Base-by-base conservation (phyloP, 2,329 filamentous ascomycete genomes). In the Fusarium foetens region DNA sequence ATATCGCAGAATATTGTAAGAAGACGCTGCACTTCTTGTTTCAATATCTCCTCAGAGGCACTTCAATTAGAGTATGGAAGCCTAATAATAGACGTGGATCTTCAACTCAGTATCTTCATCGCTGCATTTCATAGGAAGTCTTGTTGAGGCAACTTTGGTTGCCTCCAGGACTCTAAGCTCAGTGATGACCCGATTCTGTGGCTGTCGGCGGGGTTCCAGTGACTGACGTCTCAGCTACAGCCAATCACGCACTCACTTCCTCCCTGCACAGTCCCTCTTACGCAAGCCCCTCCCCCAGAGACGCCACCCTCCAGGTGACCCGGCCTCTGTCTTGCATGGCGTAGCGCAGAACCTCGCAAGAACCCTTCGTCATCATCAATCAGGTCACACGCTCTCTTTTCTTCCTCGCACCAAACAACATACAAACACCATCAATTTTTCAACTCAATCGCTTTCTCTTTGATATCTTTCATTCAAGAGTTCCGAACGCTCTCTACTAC, bases 241-340 rank as follows among this genome's bases (percentile, higher is more conserved):
- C 72, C 72, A 75, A 75, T 69, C 63, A 68, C 4, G 14, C 4
- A 10, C 11, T 14, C 19, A 12, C 2, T 17, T 29, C 3, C 27
- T 45, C 53, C 54, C 55, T 60, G 35, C 35, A 31, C 16, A 17
- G 33, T 36, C 31, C 29, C 48, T 58, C 73, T 75, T 75, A 75
- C 72, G 72, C 72, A 75, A 75, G 72, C 72, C 72, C 72, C 62
- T 69, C 64, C 55, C 63, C 59, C 71, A 43, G 60, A 48, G 59
- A 62, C 71, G 68, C 71, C 71, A 72, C 69, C 23, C 60, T 70
- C 51, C 66, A 62, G 62, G 69, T 75, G 72, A 75, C 69, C 48
- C 25, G 25, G 11, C 36, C 54, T 67, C 31, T 63, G 58, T 64
- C 57, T 42, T 33, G 57, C 46, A 49, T 55, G 42, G 19, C 42